Conservation (phyloP, 139 green algal species). For the Deuterostichococcus epilithicus region DNA sequence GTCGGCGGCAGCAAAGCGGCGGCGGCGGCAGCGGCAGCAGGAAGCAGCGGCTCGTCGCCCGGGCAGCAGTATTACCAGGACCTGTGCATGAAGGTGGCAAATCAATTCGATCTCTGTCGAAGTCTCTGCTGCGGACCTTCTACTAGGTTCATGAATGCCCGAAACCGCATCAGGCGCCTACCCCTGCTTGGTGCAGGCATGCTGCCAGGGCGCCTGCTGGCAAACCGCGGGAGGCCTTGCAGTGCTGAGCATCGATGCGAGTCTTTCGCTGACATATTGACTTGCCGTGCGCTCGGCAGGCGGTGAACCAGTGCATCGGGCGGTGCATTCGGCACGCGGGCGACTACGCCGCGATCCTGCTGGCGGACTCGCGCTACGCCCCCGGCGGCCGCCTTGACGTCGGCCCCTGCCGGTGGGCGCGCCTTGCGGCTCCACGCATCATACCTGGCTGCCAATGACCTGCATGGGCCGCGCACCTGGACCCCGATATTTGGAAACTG, state of each 20-base stretch:
- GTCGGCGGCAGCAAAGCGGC: not conserved
- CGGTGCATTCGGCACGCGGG: conserved; percentile 72
- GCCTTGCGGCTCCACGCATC: no score
- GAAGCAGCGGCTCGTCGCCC: not conserved
- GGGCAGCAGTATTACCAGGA: conserved; percentile 83
- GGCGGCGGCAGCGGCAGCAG: not conserved
- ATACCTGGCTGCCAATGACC: no score
- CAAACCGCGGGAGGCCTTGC: no score
- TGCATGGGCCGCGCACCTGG: no score
- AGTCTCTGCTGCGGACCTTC: no score
- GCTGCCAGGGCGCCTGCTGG: conserved; percentile 42
- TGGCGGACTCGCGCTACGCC: conserved; percentile 80
- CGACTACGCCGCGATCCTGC: conserved; percentile 88
- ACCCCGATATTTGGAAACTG: no score
- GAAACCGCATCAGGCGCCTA: no score
- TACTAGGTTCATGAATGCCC: no score
- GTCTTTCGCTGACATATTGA: no score
- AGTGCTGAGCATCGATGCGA: no score
- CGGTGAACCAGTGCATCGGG: conserved; percentile 96
- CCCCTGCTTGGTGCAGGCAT: conserved; percentile 14
- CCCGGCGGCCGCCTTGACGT: not conserved
- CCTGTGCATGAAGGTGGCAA: conserved; percentile 61
- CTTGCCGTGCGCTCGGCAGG: conserved; percentile 50
- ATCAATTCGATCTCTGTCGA: no score
- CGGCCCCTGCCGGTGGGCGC: not conserved